Conservation (phyloP, 208 protist genomes). For the Wallacemonas sp. region DNA sequence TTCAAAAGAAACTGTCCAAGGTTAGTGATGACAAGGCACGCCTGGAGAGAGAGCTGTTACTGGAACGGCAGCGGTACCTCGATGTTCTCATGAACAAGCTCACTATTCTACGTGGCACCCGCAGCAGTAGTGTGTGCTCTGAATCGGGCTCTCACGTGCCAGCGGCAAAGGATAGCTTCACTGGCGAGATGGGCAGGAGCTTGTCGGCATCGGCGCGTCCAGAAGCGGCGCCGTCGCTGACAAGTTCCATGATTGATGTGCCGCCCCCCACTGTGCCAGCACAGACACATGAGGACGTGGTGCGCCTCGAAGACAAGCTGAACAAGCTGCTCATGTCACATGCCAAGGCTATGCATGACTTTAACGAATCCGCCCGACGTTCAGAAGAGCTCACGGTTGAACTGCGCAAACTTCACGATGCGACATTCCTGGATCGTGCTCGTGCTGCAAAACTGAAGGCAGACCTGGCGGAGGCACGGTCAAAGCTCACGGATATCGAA, state of each 20-base stretch:
- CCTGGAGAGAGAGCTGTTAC: slow-evolving; percentile 68
- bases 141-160: neutral
- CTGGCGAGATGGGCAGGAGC: neutral
- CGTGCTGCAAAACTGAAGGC: slow-evolving; percentile 67
- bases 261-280: neutral
- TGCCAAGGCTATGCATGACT: slow-evolving; percentile 47
- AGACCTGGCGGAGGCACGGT: slow-evolving; percentile 50
- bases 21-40: slow-evolving; percentile 55
- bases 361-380: slow-evolving; percentile 39
- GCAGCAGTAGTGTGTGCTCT: slow-evolving; percentile 3
- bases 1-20: slow-evolving; percentile 74
- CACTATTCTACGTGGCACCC: slow-evolving; percentile 24
- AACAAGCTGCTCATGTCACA: slow-evolving; percentile 66
- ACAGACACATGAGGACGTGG: slow-evolving; percentile 38
- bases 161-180: neutral
- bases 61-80: slow-evolving; percentile 72
- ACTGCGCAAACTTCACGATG: slow-evolving; percentile 57
- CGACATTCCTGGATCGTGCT: slow-evolving; percentile 61
- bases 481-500: slow-evolving; percentile 34
- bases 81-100: slow-evolving; percentile 46
- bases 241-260: neutral
- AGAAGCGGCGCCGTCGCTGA: neutral
- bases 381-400: slow-evolving; percentile 55
- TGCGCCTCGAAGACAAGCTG: slow-evolving; percentile 55
- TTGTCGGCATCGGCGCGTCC: neutral